Percentiles rank a stretch among this genome's conserved stretches.
These are phyloP conservation scores for Nitzschia palea DNA, from an alignment of 108 stramenopile species.

Conservation along the genomic window DNA sequence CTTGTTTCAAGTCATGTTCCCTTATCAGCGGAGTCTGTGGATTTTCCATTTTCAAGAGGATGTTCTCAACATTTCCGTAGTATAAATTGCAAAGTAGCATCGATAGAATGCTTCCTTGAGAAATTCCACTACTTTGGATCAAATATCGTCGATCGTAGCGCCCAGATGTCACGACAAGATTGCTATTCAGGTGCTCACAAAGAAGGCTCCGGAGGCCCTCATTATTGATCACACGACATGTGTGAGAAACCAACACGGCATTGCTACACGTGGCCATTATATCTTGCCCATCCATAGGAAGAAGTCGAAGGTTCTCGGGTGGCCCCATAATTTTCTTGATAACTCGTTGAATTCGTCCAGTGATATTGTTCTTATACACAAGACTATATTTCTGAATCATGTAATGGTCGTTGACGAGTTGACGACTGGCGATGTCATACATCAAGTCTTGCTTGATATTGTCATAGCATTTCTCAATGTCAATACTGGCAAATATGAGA, in stretches of 20 bases:
- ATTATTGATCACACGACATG: constrained; percentile 42
- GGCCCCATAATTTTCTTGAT: constrained; percentile 17
- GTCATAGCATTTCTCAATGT: constrained; percentile 86
- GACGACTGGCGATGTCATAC: constrained; percentile 39
- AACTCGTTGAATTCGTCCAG: constrained; percentile 1
- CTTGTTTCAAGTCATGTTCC: constrained; percentile 4
- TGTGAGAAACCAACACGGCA: constrained; percentile 20
- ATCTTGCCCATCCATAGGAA: not conserved
- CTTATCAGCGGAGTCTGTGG: constrained; percentile 18
- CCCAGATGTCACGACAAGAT: constrained; percentile 63
- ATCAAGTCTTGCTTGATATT: constrained; percentile 73
- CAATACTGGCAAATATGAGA: constrained; percentile 78
- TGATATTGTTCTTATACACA: constrained; percentile 39
- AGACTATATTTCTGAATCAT: constrained; percentile 59
- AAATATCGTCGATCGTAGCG: constrained; percentile 48
- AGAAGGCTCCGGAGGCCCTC: constrained; percentile 50
- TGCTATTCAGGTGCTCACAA: constrained; percentile 66
- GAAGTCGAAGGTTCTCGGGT: constrained; percentile 1
- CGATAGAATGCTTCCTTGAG: constrained; percentile 89
- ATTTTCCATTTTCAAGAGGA: constrained; percentile 42
- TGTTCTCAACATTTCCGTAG: constrained; percentile 83
- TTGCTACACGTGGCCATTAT: not conserved
- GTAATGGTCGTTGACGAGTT: constrained; percentile 64
- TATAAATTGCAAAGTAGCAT: constrained; percentile 89
- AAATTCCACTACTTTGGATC: constrained; percentile 73